Evolutionary conservation across 2,329 filamentous ascomycete species (phyloP), one percentile per base, ranked within the genome.

Genomic region (Colletotrichum sp.): DNA sequence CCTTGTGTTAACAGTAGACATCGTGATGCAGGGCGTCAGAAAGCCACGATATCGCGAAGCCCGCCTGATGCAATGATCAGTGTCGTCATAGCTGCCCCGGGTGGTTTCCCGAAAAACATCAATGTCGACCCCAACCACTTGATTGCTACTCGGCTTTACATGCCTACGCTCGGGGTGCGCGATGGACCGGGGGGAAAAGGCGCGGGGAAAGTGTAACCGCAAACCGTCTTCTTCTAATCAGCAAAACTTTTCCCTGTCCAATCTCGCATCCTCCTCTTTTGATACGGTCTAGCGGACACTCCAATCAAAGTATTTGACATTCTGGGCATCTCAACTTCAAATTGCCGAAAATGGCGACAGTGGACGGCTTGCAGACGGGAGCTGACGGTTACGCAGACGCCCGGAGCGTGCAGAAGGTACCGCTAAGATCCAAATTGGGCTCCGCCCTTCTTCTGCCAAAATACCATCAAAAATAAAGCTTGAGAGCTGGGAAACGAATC

Each of bases 401-500:
- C 69, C 68, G 59, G 57, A 36, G 68, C 47, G 58, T 66, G 57
- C 18, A 51, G 57, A 33, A 16, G n/a, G 43, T 31, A 24, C 34
- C 65, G 43, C 68, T 72, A 34, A 54, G 29, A 63, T 62, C 57
- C 68, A 36, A 57, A 66, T 67, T 51, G 68, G 68, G 72, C 72
- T 67, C 72, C 72, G 72, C 72, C 63, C 43, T 74, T 74, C 70
- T 59, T 63, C 18, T 21, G 57, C 24, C 33, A 71, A 43, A 71
- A 71, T 13, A 51, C 55, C 47, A 66, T 70, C 62, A 66, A 66
- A 62, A 74, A 66, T 27, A 66, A 66, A 71, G 68, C 68, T 63
- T 74, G 36, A 47, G 34, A 57, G 72, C 57, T 58, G 57, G 47
- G 57, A 71, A 66, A 38, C 62, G 62, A 38, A 72, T 58, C 63